Base-by-base conservation (phyloP, 257 asterid genomes). In the Mentha longifolia region DNA sequence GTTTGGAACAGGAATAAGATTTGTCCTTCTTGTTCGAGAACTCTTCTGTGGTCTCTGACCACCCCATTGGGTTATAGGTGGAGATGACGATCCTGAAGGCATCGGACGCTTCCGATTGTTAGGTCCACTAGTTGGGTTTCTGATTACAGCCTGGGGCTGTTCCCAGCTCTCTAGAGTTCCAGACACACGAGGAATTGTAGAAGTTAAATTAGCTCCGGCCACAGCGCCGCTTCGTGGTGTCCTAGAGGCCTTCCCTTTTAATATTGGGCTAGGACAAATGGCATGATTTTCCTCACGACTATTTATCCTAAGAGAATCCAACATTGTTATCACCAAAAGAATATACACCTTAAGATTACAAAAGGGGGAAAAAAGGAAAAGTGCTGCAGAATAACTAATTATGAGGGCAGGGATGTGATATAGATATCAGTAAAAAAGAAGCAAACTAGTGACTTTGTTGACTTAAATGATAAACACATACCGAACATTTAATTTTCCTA, bases 1-100 rank as follows among this genome's bases (percentile, higher is more conserved):
- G 84, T 79, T 86, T 37, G 95, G 79, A 55, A 89, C 91, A 54
- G 98, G 96, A 65, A 85, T 82, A 73, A 92, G 89, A 77, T 92
- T 89, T 7, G 94, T 86, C 81, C 98, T 86, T 84, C 98, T 85
- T 0, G 90, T 84, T 49, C 98, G 89, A 67, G 95, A 84, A 74
- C 83, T 88, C 80, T 92, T 92, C 76, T 88, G 96, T 30, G 96
- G 88, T 83, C 97, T 85, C 87, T 89, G 98, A 71, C 98, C 98
- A 78, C 60, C 85, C 98, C 98, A 92, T 65, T 92, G 95, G 50
- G 98, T 87, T 70, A 89, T 88, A 72, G 98, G 97, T 22, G 95
- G 94, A 62, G 98, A 90, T 39, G 95, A 85, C 70, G 97, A 80
- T 65, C 89, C 94, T 49, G 91, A 65, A 5, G 97, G 88, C 72